Percentiles rank a stretch among this genome's conserved stretches.
Evolutionary conservation across 1,284 basidiomycete species (phyloP).

Genomic region (Coniophora puteana): DNA sequence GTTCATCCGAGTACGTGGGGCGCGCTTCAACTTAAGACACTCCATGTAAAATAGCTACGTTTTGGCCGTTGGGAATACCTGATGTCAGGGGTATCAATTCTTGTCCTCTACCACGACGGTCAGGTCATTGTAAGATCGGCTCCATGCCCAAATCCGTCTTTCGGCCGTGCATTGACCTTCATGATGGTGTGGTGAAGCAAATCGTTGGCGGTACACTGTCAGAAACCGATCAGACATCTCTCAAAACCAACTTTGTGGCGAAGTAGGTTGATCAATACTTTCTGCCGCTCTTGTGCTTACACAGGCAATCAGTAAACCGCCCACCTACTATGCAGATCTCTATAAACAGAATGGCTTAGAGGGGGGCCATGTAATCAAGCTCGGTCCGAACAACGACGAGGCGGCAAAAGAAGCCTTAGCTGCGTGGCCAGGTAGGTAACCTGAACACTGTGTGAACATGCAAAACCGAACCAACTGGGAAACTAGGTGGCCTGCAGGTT

Average conservation of each 20-base stretch:
- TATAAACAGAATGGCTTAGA: constrained; percentile 70
- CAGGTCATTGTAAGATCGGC: constrained; percentile 14
- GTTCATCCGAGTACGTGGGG: neutral
- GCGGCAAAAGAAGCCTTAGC: constrained; percentile 81
- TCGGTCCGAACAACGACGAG: constrained; percentile 86
- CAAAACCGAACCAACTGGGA: too few relatives aligned
- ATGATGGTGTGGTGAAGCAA: constrained; percentile 94
- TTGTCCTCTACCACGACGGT: neutral
- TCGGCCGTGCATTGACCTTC: constrained; percentile 96
- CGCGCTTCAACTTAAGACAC: neutral
- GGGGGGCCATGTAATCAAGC: constrained; percentile 96
- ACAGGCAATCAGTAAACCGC: constrained; percentile 58
- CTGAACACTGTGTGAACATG: neutral
- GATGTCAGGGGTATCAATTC: neutral
- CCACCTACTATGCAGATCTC: constrained; percentile 78
- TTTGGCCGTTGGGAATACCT: too few relatives aligned
- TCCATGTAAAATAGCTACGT: neutral
- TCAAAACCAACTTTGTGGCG: constrained; percentile 93
- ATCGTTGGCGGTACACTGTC: constrained; percentile 95
- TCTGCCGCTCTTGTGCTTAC: neutral
- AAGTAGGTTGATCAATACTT: constrained; percentile 49
- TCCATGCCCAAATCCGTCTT: constrained; percentile 43
- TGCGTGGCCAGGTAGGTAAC: constrained; percentile 73
- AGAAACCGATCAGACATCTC: constrained; percentile 53
- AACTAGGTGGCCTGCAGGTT: constrained; percentile 75